Conservation (phyloP, 371 early-diverging fungal species). For the Conidiobolus coronatus region DNA sequence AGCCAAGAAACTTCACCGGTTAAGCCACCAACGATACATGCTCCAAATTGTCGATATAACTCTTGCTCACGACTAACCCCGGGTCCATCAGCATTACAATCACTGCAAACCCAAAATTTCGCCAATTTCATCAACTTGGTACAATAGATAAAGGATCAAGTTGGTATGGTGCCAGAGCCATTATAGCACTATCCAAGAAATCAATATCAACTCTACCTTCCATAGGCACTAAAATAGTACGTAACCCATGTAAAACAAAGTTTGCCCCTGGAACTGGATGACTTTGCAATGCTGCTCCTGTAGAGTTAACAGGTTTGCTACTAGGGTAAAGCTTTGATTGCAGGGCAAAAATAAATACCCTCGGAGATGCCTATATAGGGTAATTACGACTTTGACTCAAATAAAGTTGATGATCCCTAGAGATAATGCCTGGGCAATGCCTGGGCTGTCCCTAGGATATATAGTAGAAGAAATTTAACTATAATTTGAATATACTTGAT, state of each 20-base stretch:
- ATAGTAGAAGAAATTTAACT: too few species aligned
- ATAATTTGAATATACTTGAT: too few species aligned
- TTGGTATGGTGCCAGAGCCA: too few species aligned
- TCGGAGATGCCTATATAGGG: too few species aligned
- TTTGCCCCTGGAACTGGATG: not conserved
- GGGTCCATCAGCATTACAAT: constrained; percentile 17
- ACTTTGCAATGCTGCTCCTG: too few species aligned
- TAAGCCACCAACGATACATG: constrained; percentile 32
- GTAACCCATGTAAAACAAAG: constrained; percentile 29
- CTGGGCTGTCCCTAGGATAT: too few species aligned
- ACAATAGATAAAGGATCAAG: constrained; percentile 5
- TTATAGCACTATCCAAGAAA: constrained; percentile 1
- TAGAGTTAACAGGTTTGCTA: not conserved
- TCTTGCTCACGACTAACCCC: not conserved
- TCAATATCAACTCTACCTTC: constrained; percentile 33
- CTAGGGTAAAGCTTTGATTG: constrained; percentile 22
- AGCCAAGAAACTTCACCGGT: too few species aligned
- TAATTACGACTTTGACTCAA: too few species aligned
- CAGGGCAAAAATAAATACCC: too few species aligned
- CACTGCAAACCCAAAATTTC: constrained; percentile 72
- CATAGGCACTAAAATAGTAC: constrained; percentile 40
- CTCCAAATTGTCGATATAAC: constrained; percentile 12
- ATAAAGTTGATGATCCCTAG: too few species aligned
- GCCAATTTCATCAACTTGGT: constrained; percentile 47
- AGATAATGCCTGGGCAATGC: too few species aligned